Evolutionary conservation across 371 early-diverging fungal genomes (phyloP), one percentile per base, ranked within the genome.

Genomic region (Fennellomyces sp.): DNA sequence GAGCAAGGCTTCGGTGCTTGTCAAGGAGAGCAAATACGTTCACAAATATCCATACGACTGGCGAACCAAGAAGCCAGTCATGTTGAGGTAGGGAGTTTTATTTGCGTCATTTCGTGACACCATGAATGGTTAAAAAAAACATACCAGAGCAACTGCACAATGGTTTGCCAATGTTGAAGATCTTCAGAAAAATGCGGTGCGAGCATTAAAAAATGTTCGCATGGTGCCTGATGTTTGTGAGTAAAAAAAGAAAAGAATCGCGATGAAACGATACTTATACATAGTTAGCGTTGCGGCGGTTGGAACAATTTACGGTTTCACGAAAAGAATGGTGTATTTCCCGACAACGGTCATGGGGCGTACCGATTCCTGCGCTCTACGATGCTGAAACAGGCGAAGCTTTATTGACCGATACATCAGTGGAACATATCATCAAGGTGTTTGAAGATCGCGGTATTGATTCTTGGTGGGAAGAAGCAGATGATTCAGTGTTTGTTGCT

Each of bases 41-140:
- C 96, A 95, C 75, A 89, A 87, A 58, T 95, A 95, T 62, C 96
- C 95, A 1, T 91, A 93, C 58, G 95, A 95, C 77, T 95, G 96
- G 95, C 84, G 96, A 10, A 91, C 91, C 52, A 95, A 95, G 70
- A 78, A 89, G 58, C 96, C 96, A 7, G 86, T 95, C 23, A 94
- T 95, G 64, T 79, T 84, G 31, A 66, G 83, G 78, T 82, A 75
- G 66, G 49, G 1, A 2, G 8, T 49, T 8, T 12, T 49, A 12
- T n/a, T n/a, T n/a, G n/a, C n/a, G n/a, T n/a, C 38, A 10, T 36
- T 36, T n/a, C 38, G n/a, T n/a, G 38, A 47, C 47, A 21, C 19
- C 10, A n/a, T n/a, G n/a, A n/a, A n/a, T n/a, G n/a, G n/a, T n/a
- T n/a, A n/a, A n/a, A 26, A 38, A 36, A 21, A n/a, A 55, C 36